Percentiles rank a stretch among this genome's conserved stretches.
Conservation (phyloP, 1,284 basidiomycete genomes). For the Austroboletus novae-zelandiae region DNA sequence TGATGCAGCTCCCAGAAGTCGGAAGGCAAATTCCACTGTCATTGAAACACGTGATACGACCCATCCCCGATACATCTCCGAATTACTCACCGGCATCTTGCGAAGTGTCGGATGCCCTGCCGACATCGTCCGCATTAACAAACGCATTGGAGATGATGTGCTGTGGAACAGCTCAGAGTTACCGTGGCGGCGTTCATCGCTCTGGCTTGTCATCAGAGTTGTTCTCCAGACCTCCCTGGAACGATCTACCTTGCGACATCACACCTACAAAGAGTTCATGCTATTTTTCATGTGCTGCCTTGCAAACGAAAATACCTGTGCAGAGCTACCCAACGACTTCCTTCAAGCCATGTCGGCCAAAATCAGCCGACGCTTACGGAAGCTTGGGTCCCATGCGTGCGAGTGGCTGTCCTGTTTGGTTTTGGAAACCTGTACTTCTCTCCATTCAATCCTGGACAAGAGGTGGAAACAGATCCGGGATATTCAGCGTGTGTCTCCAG, state of each 20-base stretch:
- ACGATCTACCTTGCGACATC: background rate
- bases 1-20: background rate
- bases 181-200: slow-evolving; percentile 15
- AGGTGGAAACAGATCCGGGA: slow-evolving; percentile 11
- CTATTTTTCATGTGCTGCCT: slow-evolving; percentile 36
- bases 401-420: slow-evolving; percentile 7
- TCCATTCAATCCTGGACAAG: slow-evolving; percentile 5
- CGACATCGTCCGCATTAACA: slow-evolving; percentile 23
- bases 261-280: slow-evolving; percentile 48
- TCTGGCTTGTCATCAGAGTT: slow-evolving; percentile 29
- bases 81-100: slow-evolving; percentile 36
- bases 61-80: slow-evolving; percentile 35
- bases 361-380: slow-evolving; percentile 34
- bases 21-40: slow-evolving; percentile 10
- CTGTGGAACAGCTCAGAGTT: slow-evolving; percentile 13
- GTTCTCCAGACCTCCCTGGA: background rate
- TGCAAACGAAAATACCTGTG: slow-evolving; percentile 18
- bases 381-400: slow-evolving; percentile 25
- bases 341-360: slow-evolving; percentile 32
- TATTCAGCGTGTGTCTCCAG: slow-evolving; percentile 15
- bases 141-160: slow-evolving; percentile 36
- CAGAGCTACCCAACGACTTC: slow-evolving; percentile 30
- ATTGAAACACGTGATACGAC: slow-evolving; percentile 27
- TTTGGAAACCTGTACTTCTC: background rate
- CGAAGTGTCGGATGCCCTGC: slow-evolving; percentile 24